A percentile compares a stretch with the other conserved stretches of the same genome.
These are phyloP conservation scores for Umbelopsis ramanniana DNA, from an alignment of 192 early-diverging fungal genomes.

Conservation along the genomic window DNA sequence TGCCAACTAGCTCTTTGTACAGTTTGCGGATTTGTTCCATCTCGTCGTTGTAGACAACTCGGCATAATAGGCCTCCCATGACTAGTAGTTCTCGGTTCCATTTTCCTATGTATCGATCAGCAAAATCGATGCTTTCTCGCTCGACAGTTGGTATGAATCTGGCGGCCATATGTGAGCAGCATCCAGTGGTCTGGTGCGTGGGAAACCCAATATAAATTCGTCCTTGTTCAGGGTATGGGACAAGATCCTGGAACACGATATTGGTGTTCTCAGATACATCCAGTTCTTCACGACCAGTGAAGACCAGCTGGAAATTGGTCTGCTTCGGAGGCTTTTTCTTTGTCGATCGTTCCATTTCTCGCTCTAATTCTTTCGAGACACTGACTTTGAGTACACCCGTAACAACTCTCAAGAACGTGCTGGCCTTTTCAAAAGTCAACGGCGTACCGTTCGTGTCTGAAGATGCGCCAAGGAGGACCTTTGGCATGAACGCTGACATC, in stretches of 20 bases:
- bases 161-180: slow-evolving; percentile 74
- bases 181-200: slow-evolving; percentile 91
- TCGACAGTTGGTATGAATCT: slow-evolving; percentile 93
- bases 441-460: neutral
- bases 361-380: slow-evolving; percentile 53
- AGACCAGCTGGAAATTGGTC: slow-evolving; percentile 74
- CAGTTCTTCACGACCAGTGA: slow-evolving; percentile 76
- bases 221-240: slow-evolving; percentile 79
- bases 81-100: slow-evolving; percentile 87
- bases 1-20: slow-evolving; percentile 50
- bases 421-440: slow-evolving; percentile 43
- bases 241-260: slow-evolving; percentile 72
- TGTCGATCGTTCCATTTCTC: slow-evolving; percentile 85
- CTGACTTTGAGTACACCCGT: slow-evolving; percentile 61
- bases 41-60: slow-evolving; percentile 82
- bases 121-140: slow-evolving; percentile 89
- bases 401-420: slow-evolving; percentile 74
- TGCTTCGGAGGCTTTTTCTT: slow-evolving; percentile 82
- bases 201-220: slow-evolving; percentile 90
- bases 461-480: neutral
- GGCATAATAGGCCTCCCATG: slow-evolving; percentile 71
- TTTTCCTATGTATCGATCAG: slow-evolving; percentile 72
- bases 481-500: slow-evolving; percentile 10
- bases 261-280: slow-evolving; percentile 65
- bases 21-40: slow-evolving; percentile 61